Conservation (phyloP, 2,329 filamentous ascomycete species). For the Mycosphaerella sp. region DNA sequence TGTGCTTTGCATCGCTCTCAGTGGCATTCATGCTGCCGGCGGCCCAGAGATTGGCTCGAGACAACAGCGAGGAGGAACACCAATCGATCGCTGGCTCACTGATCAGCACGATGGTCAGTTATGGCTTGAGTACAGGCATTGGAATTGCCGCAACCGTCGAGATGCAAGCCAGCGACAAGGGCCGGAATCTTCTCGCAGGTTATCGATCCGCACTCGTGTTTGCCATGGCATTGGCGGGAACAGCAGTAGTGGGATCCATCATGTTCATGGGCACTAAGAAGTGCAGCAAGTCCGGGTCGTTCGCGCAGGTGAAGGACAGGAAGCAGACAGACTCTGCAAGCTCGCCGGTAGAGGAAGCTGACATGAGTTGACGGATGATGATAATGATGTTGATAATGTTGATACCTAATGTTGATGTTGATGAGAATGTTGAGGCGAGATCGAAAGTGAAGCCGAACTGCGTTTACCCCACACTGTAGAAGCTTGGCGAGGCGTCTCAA, state of each 20-base stretch:
- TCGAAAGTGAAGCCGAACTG: no score
- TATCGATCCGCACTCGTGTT: conserved; percentile 7
- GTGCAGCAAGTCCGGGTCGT: neutral
- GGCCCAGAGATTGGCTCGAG: neutral
- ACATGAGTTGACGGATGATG: no score
- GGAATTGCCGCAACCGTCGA: conserved; percentile 9
- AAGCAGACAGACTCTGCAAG: neutral
- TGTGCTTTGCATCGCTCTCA: neutral
- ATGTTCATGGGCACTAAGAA: conserved; percentile 3
- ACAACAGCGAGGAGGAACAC: neutral
- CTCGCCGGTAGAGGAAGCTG: no score
- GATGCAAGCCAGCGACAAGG: neutral
- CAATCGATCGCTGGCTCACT: conserved; percentile 4
- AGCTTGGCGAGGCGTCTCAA: no score
- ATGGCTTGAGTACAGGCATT: conserved; percentile 6
- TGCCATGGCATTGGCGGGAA: conserved; percentile 2
- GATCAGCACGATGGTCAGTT: conserved; percentile 1
- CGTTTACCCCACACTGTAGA: no score
- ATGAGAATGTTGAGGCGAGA: no score
- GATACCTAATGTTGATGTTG: no score
- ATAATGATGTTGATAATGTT: no score
- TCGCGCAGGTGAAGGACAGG: neutral
- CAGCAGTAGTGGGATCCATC: conserved; percentile 1
- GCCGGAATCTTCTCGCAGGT: neutral
- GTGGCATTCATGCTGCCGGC: neutral